Conservation (phyloP, 2,329 filamentous ascomycete genomes). For the Pseudogymnoascus verrucosus region DNA sequence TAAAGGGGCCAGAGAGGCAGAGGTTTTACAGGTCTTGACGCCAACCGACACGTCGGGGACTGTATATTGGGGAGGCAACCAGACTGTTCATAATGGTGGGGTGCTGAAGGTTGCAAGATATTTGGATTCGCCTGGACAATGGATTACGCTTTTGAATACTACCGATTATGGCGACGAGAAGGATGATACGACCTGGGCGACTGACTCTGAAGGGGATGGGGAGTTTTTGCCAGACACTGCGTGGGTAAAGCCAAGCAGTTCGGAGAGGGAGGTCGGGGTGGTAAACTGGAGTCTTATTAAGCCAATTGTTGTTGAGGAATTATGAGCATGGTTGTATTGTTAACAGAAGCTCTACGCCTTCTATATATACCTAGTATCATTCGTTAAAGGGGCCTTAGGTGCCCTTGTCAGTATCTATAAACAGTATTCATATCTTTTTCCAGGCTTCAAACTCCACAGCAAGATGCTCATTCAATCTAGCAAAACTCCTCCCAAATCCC, state of each 20-base stretch:
- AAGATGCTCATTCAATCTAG: conserved; percentile 67
- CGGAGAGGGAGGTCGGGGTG: background rate
- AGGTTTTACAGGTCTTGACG: conserved; percentile 22
- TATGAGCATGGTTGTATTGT: background rate
- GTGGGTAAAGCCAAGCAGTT: background rate
- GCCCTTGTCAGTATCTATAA: conserved; percentile 1
- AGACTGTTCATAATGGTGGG: background rate
- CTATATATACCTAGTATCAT: background rate
- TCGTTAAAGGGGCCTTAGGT: background rate
- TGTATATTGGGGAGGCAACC: conserved; percentile 22
- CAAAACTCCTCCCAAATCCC: conserved; percentile 68
- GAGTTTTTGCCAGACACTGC: background rate
- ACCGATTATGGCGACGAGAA: background rate
- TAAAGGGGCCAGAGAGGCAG: conserved; percentile 15
- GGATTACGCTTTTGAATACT: background rate
- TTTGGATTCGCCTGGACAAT: background rate
- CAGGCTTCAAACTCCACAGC: conserved; percentile 66
- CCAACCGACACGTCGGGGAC: conserved; percentile 21
- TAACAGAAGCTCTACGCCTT: background rate
- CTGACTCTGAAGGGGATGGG: background rate
- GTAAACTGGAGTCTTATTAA: background rate
- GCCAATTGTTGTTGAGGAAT: background rate
- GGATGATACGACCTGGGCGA: background rate
- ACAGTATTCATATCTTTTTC: conserved; percentile 49
- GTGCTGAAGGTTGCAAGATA: background rate